These are phyloP conservation scores for Aegilops tauschii DNA, from an alignment of 176 grass and related monocot genomes.

Conservation along the genomic window DNA sequence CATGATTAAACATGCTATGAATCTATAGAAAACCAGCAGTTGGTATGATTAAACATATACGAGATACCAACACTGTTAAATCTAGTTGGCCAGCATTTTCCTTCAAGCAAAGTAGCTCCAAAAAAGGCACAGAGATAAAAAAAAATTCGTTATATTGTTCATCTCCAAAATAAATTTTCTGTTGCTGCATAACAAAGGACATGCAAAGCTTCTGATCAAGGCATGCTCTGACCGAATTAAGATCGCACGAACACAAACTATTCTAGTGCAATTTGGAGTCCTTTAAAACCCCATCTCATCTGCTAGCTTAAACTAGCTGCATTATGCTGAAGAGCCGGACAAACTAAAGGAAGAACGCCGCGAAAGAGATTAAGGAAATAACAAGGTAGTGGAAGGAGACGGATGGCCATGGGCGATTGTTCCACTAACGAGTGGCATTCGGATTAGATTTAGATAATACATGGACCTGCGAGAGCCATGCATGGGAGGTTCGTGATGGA, in stretches of 20 bases:
- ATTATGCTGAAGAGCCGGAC: constrained; percentile 15
- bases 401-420: constrained; percentile 34
- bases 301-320: constrained; percentile 28
- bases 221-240: constrained; percentile 19
- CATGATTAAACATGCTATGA: background rate
- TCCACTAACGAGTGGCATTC: constrained; percentile 39
- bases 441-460: constrained; percentile 33
- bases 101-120: constrained; percentile 13
- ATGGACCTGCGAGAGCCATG: constrained; percentile 18
- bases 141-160: background rate
- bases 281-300: background rate
- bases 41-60: background rate
- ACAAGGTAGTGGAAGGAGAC: background rate
- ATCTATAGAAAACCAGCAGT: background rate
- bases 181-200: background rate
- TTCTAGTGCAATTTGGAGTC: constrained; percentile 24
- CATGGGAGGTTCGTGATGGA: constrained; percentile 29
- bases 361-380: background rate
- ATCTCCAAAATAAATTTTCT: background rate
- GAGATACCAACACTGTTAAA: constrained; percentile 13
- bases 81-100: constrained; percentile 25
- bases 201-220: background rate
- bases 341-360: constrained; percentile 23
- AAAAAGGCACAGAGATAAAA: background rate
- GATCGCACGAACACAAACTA: constrained; percentile 11